Evolutionary conservation across 331 rosid species (phyloP).

Genomic region (Stylosanthes scabra): DNA sequence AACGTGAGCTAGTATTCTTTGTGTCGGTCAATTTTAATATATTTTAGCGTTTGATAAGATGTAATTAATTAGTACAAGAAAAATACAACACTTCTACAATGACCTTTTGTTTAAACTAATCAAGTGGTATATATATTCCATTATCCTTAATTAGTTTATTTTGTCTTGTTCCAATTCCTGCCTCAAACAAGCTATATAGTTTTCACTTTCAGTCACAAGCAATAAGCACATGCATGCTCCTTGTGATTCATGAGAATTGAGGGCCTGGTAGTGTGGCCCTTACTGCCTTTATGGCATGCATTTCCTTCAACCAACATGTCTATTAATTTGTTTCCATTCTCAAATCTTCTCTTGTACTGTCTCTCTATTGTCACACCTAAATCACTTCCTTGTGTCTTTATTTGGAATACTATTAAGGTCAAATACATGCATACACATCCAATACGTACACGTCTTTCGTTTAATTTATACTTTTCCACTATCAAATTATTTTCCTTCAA

Average conservation of each 20-base stretch:
- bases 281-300: not conserved
- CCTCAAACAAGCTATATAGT: not conserved
- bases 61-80: no score
- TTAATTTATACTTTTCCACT: no score
- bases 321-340: conserved; percentile 14
- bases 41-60: no score
- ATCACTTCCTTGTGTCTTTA: not conserved
- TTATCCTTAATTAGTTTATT: no score
- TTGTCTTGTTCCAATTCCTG: not conserved
- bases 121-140: not conserved
- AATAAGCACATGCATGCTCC: not conserved
- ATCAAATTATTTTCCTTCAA: no score
- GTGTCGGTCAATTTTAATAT: conserved; percentile 31
- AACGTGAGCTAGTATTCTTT: conserved; percentile 24
- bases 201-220: no score
- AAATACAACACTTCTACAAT: not conserved
- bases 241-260: not conserved
- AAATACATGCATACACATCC: no score
- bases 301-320: conserved; percentile 23
- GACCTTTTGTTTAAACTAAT: not conserved
- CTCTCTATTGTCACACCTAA: conserved; percentile 3
- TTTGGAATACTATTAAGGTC: not conserved
- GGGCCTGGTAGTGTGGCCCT: no score
- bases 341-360: conserved; percentile 19
- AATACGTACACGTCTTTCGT: no score